Evolutionary conservation across 345 rosid genomes (phyloP), one percentile per base, ranked within the genome.

Genomic region (Syzygium jambos): DNA sequence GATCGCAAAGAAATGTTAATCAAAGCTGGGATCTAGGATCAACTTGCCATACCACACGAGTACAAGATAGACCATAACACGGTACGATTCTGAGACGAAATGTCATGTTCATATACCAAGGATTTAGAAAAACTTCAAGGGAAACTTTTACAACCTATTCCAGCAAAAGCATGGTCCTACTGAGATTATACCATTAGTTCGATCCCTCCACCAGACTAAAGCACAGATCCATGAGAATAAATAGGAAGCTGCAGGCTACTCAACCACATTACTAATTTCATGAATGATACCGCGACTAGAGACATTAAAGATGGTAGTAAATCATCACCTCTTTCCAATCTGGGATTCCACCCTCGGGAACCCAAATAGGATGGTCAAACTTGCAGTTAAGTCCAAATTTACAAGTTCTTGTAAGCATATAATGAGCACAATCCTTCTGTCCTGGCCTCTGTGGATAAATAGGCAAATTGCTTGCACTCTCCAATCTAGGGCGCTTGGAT

Each of bases 301-400:
- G 91, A 91, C 88, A 89, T 92, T 90, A 93, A 89, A 86, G 56
- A 91, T n/a, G 85, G 91, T 85, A 92, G 90, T 94, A 95, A 94
- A 92, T 90, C 89, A 92, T 97, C 99, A 97, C 99, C 99, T 97
- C 99, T 97, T 96, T 97, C 99, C 98, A 97, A 95, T 95, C 96
- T 93, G 98, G 98, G 95, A 97, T 97, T 93, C 99, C 99, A 89
- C 98, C 99, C 88, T 95, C 99, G 29, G 99, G 98, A 95, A 97
- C 99, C 99, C 99, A 96, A 96, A 96, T 88, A 93, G 99, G 99
- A 95, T 97, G 99, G 94, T 97, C 98, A 95, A 95, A 97, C 94
- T 92, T 97, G 98, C 99, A 97, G 98, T 92, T 94, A 88, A 93
- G 96, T 93, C 98, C 99, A 95, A 93, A 97, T 92, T 96, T 97